Conservation (phyloP, 2,329 filamentous ascomycete genomes). For the Epichloe amarillans region DNA sequence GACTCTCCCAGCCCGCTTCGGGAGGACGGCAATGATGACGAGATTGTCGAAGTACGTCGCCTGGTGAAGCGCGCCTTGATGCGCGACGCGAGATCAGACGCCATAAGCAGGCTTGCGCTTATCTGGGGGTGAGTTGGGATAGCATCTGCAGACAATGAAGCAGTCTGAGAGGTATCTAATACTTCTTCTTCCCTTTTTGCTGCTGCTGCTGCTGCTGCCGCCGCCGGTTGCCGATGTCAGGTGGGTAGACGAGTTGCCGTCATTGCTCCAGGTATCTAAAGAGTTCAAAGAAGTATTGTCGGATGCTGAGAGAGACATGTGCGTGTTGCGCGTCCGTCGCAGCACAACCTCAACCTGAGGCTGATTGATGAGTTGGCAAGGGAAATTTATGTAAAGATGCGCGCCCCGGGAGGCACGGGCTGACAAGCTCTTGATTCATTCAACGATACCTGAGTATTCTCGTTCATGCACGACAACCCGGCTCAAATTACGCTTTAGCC, state of each 20-base stretch:
- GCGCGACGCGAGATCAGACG: conserved; percentile 30
- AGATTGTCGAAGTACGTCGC: conserved; percentile 26
- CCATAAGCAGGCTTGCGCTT: conserved; percentile 19
- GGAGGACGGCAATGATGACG: conserved; percentile 24
- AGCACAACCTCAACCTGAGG: not conserved
- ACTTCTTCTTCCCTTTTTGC: not conserved
- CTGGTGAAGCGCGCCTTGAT: conserved; percentile 33
- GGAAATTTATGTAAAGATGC: not conserved
- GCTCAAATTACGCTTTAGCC: not conserved
- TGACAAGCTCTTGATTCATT: not conserved
- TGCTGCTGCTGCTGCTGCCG: too few relatives aligned
- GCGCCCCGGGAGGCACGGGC: not conserved
- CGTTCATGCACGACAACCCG: not conserved
- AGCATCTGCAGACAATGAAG: not conserved
- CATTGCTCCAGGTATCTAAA: not conserved
- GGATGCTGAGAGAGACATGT: not conserved
- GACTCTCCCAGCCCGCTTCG: conserved; percentile 12
- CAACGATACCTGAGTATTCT: not conserved
- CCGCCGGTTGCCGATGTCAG: not conserved
- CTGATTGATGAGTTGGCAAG: not conserved
- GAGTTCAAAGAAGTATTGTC: not conserved
- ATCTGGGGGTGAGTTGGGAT: conserved; percentile 2
- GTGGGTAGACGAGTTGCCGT: not conserved
- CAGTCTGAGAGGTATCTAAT: not conserved
- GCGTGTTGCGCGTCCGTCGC: not conserved